Evolutionary conservation across 768 basidiomycete genomes (phyloP).

Genomic region (Tricholoma furcatifolium): DNA sequence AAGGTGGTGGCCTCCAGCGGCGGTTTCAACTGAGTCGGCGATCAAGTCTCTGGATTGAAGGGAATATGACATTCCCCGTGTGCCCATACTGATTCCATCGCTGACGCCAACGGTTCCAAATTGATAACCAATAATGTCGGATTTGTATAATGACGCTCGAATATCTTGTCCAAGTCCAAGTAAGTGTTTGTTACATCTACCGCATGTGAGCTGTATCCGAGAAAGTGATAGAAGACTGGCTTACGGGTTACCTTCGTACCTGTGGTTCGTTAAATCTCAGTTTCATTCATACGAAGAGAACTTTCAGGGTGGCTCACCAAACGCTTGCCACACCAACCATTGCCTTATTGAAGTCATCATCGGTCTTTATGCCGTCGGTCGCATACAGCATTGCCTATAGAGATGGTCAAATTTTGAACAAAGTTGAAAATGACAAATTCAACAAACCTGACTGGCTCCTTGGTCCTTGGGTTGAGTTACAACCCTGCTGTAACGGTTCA

Average conservation of each 20-base stretch:
- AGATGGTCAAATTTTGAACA: background rate
- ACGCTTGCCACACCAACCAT: constrained; percentile 98
- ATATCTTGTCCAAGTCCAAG: constrained; percentile 85
- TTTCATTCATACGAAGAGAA: constrained; percentile 1
- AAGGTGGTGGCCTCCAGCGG: constrained; percentile 95
- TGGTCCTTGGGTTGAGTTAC: constrained; percentile 94
- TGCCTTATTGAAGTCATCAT: constrained; percentile 88
- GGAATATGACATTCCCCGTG: constrained; percentile 91
- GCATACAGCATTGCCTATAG: constrained; percentile 95
- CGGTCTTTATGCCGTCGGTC: constrained; percentile 83
- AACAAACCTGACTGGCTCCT: constrained; percentile 83
- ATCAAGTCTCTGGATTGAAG: constrained; percentile 97
- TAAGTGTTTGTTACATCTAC: constrained; percentile 93
- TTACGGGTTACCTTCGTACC: constrained; percentile 99
- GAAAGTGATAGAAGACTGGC: constrained; percentile 26
- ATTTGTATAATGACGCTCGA: constrained; percentile 71
- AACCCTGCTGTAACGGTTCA: constrained; percentile 73
- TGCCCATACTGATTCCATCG: constrained; percentile 99
- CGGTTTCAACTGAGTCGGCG: constrained; percentile 95
- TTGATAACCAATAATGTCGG: constrained; percentile 89
- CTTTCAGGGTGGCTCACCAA: constrained; percentile 58
- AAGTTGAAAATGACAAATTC: constrained; percentile 5
- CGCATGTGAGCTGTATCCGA: constrained; percentile 4
- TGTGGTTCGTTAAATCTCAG: constrained; percentile 30
- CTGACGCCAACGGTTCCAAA: constrained; percentile 98